Evolutionary conservation across 345 rosid genomes (phyloP).

Genomic region (Turritis glabra): DNA sequence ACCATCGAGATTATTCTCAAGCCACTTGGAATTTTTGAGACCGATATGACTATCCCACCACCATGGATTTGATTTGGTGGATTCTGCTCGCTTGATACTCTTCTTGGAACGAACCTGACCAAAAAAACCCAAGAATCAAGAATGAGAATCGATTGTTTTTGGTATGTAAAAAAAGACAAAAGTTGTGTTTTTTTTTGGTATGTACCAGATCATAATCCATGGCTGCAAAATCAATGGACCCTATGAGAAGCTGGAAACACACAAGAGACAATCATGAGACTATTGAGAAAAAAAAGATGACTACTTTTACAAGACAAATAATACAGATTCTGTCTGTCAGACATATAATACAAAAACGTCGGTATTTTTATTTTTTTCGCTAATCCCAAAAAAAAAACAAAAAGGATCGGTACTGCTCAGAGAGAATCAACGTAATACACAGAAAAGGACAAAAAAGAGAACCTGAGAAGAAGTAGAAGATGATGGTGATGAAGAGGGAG

Average conservation of each 20-base stretch:
- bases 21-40: constrained; percentile 50
- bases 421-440: constrained; percentile 16
- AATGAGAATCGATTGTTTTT: constrained; percentile 24
- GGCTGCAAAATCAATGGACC: constrained; percentile 34
- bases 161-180: constrained; percentile 6
- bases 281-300: constrained; percentile 3
- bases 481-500: not conserved
- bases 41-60: constrained; percentile 49
- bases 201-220: constrained; percentile 41
- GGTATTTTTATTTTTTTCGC: no score
- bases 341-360: constrained; percentile 19
- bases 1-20: constrained; percentile 52
- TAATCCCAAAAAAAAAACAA: not conserved
- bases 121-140: constrained; percentile 30
- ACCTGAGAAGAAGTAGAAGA: constrained; percentile 29
- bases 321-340: constrained; percentile 37
- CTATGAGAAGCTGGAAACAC: constrained; percentile 34
- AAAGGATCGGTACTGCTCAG: not conserved
- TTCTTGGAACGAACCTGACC: constrained; percentile 42
- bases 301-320: constrained; percentile 26
- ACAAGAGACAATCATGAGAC: constrained; percentile 38
- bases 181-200: not conserved
- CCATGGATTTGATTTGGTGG: constrained; percentile 58
- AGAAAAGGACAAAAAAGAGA: constrained; percentile 5
- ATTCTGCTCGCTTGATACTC: constrained; percentile 50